A percentile compares a stretch with the other conserved stretches of the same genome.
These are phyloP conservation scores for Geotrichum candidum DNA, from an alignment of 1,139 yeast genomes.

Conservation along the genomic window DNA sequence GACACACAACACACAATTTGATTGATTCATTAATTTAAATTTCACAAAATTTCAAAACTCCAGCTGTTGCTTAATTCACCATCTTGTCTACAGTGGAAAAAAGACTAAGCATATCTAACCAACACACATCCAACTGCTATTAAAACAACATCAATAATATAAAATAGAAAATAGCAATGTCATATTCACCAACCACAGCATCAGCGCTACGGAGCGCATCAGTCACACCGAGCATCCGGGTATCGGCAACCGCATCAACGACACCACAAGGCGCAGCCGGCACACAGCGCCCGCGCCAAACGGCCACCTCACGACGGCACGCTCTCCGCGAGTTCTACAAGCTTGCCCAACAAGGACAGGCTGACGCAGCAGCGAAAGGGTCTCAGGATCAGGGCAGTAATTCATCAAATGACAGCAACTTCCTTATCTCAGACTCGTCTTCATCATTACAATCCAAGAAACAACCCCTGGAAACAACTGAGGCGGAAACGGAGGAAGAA, in stretches of 20 bases:
- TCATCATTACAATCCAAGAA: not conserved
- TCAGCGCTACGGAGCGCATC: not conserved
- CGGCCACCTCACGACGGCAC: conserved; percentile 30
- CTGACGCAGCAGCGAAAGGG: conserved; percentile 9
- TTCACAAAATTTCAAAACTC: too few relatives aligned
- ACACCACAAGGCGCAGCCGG: not conserved
- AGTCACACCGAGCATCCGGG: not conserved
- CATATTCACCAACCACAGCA: not conserved
- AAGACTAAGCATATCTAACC: too few relatives aligned
- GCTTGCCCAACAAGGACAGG: conserved; percentile 23
- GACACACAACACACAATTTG: too few relatives aligned
- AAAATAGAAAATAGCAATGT: not conserved
- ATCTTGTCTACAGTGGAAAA: too few relatives aligned
- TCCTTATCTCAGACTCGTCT: not conserved
- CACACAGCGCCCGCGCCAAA: not conserved
- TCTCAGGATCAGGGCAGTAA: not conserved
- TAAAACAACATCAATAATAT: not conserved
- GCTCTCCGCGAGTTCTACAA: conserved; percentile 41
- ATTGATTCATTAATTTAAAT: too few relatives aligned
- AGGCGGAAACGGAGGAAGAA: conserved; percentile 1
- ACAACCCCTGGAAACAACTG: not conserved
- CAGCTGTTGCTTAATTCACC: not conserved
- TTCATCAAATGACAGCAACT: not conserved
- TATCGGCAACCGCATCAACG: not conserved
- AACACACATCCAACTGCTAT: not conserved